phyloP scores from a whole-genome alignment of 345 rosid species.

The Clarkia xantiana region DNA sequence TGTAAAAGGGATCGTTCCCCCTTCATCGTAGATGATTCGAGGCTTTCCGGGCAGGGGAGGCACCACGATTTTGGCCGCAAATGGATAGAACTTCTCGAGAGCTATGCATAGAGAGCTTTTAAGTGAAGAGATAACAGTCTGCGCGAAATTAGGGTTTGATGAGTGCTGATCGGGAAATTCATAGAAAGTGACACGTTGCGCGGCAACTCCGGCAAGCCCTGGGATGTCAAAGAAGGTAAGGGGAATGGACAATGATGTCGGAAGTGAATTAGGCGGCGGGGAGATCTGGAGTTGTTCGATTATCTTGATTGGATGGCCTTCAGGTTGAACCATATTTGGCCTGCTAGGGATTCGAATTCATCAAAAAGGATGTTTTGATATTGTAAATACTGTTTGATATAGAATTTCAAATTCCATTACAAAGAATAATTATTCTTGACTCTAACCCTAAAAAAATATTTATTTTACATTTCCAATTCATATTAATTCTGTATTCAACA shows the following conservation, averaged over 20 bases:
- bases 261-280: conserved; percentile 18
- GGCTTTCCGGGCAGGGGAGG: too few relatives aligned
- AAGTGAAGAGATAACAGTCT: conserved; percentile 7
- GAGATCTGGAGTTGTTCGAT: conserved; percentile 16
- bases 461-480: too few relatives aligned
- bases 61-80: conserved; percentile 9
- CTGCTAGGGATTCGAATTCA: too few relatives aligned
- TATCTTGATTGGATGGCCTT: conserved; percentile 1
- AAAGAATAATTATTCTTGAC: too few relatives aligned
- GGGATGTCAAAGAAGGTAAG: conserved; percentile 25
- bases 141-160: conserved; percentile 16
- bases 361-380: too few relatives aligned
- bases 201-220: too few relatives aligned
- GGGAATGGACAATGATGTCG: conserved; percentile 17
- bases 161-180: conserved; percentile 12
- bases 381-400: too few relatives aligned
- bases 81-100: conserved; percentile 7
- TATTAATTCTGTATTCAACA: too few relatives aligned
- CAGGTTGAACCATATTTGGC: too few relatives aligned
- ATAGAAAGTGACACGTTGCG: conserved; percentile 22
- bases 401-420: too few relatives aligned
- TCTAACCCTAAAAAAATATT: too few relatives aligned
- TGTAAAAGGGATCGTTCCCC: conserved; percentile 4
- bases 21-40: not conserved
- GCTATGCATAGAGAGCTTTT: conserved; percentile 7